phyloP scores from a whole-genome alignment of 179 eudicot genomes.

The Silene noctiflora region DNA sequence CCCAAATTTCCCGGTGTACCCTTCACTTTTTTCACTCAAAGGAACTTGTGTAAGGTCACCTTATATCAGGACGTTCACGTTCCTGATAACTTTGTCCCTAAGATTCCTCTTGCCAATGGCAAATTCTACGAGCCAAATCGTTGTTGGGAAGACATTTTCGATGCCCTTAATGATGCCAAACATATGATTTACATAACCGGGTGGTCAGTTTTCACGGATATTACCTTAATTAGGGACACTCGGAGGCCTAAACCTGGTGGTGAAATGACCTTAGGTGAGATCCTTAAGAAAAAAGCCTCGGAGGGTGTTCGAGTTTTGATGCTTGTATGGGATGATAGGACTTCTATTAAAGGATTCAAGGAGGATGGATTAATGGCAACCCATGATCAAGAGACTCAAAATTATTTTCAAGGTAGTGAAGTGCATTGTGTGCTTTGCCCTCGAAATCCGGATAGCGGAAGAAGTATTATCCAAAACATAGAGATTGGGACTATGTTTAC shows the following conservation, averaged over 20 bases:
- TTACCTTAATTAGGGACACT: conserved; percentile 48
- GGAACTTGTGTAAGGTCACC: conserved; percentile 45
- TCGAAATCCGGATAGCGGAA: conserved; percentile 56
- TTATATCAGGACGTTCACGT: conserved; percentile 60
- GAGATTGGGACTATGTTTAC: conserved; percentile 59
- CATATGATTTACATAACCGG: conserved; percentile 63
- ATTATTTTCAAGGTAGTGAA: conserved; percentile 34
- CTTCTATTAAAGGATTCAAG: conserved; percentile 41
- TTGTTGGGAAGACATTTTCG: conserved; percentile 69
- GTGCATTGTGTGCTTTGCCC: conserved; percentile 62
- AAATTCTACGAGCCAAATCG: conserved; percentile 52
- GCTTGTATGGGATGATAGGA: conserved; percentile 72
- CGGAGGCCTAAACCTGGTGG: conserved; percentile 54
- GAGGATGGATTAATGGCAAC: conserved; percentile 53
- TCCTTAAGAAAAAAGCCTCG: conserved; percentile 53
- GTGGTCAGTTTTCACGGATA: conserved; percentile 57
- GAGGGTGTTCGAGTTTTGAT: conserved; percentile 61
- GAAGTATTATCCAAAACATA: conserved; percentile 44
- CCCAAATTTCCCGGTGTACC: conserved; percentile 56
- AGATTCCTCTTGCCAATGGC: conserved; percentile 49
- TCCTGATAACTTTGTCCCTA: conserved; percentile 54
- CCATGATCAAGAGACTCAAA: conserved; percentile 50
- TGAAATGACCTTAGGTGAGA: conserved; percentile 52
- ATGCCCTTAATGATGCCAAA: conserved; percentile 50
- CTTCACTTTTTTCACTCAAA: conserved; percentile 52